Evolutionary conservation across 495 filamentous ascomycete species (phyloP).

Genomic region (Baudoinia panamericana): DNA sequence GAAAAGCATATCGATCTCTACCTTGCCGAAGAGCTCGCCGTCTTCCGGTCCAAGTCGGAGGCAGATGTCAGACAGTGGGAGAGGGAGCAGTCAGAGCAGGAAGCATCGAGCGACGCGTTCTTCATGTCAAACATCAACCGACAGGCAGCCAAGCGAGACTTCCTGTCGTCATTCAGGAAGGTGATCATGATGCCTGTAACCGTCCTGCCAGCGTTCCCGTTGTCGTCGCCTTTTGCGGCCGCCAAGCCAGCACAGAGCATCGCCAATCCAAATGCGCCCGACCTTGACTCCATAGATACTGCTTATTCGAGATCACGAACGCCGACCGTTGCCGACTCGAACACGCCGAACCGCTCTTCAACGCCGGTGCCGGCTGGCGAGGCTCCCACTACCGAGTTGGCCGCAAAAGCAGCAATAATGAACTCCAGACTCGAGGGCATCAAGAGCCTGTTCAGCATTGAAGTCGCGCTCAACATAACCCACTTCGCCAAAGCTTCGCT

Average conservation of each 20-base stretch:
- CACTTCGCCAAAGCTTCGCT: constrained; percentile 83
- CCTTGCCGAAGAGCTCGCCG: constrained; percentile 79
- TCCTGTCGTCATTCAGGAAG: constrained; percentile 92
- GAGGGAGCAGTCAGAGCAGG: constrained; percentile 77
- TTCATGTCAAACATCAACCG: constrained; percentile 90
- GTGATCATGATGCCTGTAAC: constrained; percentile 98
- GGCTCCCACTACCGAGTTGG: constrained; percentile 76
- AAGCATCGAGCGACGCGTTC: constrained; percentile 80
- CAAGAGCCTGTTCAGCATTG: constrained; percentile 85
- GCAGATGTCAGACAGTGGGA: constrained; percentile 75
- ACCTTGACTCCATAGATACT: neutral
- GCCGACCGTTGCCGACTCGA: constrained; percentile 10
- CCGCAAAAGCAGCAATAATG: constrained; percentile 94
- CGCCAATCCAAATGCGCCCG: neutral
- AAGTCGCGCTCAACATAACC: constrained; percentile 79
- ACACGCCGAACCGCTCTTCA: constrained; percentile 31
- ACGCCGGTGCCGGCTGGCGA: constrained; percentile 29
- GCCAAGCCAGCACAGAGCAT: constrained; percentile 30
- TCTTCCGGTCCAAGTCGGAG: constrained; percentile 64
- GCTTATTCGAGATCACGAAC: constrained; percentile 14
- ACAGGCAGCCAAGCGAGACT: constrained; percentile 91
- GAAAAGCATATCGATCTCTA: constrained; percentile 91
- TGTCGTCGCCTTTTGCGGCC: constrained; percentile 35
- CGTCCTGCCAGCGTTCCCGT: constrained; percentile 48
- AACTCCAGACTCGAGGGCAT: constrained; percentile 87